phyloP scores from a whole-genome alignment of 2,329 filamentous ascomycete species.

The Xylariaceae sp. region DNA sequence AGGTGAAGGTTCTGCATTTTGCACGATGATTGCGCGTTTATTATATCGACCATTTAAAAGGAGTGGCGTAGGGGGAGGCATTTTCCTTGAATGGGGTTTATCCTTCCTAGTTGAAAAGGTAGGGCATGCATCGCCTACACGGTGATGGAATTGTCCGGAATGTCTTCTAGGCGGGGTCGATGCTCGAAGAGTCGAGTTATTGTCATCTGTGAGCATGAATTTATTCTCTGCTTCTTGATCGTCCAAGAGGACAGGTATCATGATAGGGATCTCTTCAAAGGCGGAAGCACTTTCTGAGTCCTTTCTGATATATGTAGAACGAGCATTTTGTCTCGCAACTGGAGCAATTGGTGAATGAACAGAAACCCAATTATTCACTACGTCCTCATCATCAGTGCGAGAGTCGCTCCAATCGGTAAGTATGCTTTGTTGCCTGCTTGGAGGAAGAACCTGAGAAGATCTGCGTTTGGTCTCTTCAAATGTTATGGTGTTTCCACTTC shows the following conservation, averaged over 20 bases:
- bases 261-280: conserved; percentile 36
- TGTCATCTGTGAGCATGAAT: conserved; percentile 28
- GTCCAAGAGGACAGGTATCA: conserved; percentile 41
- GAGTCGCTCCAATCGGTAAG: conserved; percentile 36
- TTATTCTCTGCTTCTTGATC: conserved; percentile 19
- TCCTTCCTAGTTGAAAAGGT: conserved; percentile 54
- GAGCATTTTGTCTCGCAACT: conserved; percentile 39
- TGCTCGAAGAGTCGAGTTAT: conserved; percentile 17
- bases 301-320: conserved; percentile 38
- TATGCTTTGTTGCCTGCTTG: conserved; percentile 32
- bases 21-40: conserved; percentile 41
- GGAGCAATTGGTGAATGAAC: conserved; percentile 46
- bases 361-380: conserved; percentile 46
- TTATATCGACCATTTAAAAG: conserved; percentile 41
- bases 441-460: conserved; percentile 49
- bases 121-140: conserved; percentile 55
- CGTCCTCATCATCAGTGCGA: conserved; percentile 38
- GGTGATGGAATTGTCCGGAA: conserved; percentile 46
- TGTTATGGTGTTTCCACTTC: conserved; percentile 9
- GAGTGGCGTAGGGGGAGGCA: conserved; percentile 54
- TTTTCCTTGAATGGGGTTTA: conserved; percentile 44
- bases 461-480: conserved; percentile 37
- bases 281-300: conserved; percentile 14
- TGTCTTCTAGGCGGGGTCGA: conserved; percentile 6
- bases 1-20: conserved; percentile 48